phyloP scores from a whole-genome alignment of 2,329 filamentous ascomycete species.

The Talaromyces sp. region DNA sequence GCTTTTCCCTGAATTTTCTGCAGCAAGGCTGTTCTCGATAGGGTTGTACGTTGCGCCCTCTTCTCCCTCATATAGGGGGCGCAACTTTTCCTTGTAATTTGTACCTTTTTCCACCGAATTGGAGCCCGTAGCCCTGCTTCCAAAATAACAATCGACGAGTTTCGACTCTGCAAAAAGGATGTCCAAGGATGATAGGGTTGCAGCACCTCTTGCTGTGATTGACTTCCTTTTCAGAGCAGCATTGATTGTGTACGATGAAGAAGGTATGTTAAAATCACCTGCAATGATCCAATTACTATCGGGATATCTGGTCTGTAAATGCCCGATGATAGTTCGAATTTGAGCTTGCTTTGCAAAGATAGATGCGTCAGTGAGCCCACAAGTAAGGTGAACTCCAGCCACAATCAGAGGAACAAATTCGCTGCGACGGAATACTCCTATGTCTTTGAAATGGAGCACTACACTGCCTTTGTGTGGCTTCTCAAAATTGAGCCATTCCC shows the following conservation, averaged over 20 bases:
- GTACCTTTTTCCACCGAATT: background rate
- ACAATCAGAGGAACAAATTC: constrained; percentile 47
- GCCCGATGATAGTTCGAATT: constrained; percentile 48
- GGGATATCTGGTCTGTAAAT: constrained; percentile 45
- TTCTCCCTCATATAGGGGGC: constrained; percentile 55
- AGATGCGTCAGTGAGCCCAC: constrained; percentile 58
- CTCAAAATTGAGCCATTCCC: constrained; percentile 54
- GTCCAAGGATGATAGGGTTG: constrained; percentile 49
- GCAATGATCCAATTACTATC: constrained; percentile 55
- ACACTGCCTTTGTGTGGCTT: constrained; percentile 58
- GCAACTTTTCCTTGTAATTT: constrained; percentile 19
- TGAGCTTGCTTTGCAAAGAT: constrained; percentile 58
- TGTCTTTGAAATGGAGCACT: constrained; percentile 44
- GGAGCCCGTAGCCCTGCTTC: background rate
- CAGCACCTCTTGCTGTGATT: constrained; percentile 51
- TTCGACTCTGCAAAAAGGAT: constrained; percentile 21
- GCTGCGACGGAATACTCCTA: constrained; percentile 33
- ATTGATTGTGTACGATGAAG: constrained; percentile 56
- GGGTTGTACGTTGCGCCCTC: constrained; percentile 66
- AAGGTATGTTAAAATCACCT: constrained; percentile 64
- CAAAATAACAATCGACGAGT: background rate
- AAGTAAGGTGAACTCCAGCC: constrained; percentile 60
- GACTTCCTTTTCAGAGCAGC: constrained; percentile 51
- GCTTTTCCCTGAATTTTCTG: constrained; percentile 47
- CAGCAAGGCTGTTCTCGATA: constrained; percentile 54